Evolutionary conservation across 768 basidiomycete genomes (phyloP), one percentile per base, ranked within the genome.

Genomic region (Ephemerocybe angulata): DNA sequence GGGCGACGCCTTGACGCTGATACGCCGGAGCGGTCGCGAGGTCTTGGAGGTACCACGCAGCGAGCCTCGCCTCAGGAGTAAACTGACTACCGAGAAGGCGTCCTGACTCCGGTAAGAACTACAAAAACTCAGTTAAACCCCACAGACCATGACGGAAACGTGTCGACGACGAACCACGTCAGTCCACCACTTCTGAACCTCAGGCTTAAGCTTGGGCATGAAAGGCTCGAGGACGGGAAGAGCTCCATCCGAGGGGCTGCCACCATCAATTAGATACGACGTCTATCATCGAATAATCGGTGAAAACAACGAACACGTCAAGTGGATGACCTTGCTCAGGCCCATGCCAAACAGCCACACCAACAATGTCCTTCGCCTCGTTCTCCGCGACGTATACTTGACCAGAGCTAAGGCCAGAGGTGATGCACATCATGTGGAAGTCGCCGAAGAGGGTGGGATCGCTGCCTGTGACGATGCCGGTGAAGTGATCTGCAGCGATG

Each of bases 351-450:
- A 54, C 60, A 13, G 61, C 53, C 19, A 52, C 57, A 13, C 61
- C 61, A 15, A 62, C 55, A 38, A 62, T 54, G 12, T 47, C 46
- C 25, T 41, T 48, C 15, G 35, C 22, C 22, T 33, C 42, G 25
- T 55, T 41, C 38, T 62, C 60, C n/a, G 57, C 61, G 27, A 60
- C 55, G 30, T 62, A 62, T 4, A 60, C 60, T 29, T 60, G 55
- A n/a, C 61, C 61, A 12, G 47, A 57, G 22, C 58, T 25, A 21
- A 56, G 48, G 27, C 49, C 53, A 15, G 60, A 60, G 37, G 47
- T 38, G 17, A 59, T 37, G 2, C 43, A 48, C 13, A 35, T 47
- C 27, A 30, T 37, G 30, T 40, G 52, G 47, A 59, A 59, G 17
- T 43, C 42, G 10, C 54, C 50, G 33, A 47, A 56, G 38, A 56